Percentiles rank a stretch among this genome's conserved stretches.
Conservation (phyloP, 306 rosid genomes). For the Delonix regia region DNA sequence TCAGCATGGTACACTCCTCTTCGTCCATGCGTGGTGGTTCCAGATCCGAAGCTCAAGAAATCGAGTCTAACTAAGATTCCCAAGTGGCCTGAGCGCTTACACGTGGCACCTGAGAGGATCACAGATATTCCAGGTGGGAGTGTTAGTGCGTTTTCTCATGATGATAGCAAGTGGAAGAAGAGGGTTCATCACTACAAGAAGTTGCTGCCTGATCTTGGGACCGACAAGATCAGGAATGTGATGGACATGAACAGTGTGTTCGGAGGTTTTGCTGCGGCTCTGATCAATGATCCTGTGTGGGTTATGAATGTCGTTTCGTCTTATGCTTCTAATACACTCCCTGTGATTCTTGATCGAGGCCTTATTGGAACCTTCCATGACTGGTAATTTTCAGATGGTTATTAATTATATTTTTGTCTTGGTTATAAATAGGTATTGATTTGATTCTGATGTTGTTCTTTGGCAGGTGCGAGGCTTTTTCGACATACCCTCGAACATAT, state of each 20-base stretch:
- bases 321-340: conserved; percentile 74
- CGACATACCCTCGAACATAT: conserved; percentile 95
- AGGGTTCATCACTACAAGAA: conserved; percentile 82
- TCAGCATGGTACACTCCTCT: conserved; percentile 97
- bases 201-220: conserved; percentile 84
- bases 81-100: conserved; percentile 87
- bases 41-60: conserved; percentile 64
- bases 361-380: conserved; percentile 93
- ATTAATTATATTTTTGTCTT: background rate
- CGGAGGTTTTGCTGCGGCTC: conserved; percentile 90
- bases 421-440: conserved; percentile 28
- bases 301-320: conserved; percentile 98
- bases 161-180: conserved; percentile 80
- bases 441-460: conserved; percentile 26
- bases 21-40: conserved; percentile 80
- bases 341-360: conserved; percentile 89
- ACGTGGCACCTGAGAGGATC: conserved; percentile 71
- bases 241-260: conserved; percentile 95
- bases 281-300: conserved; percentile 86
- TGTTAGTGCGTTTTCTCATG: conserved; percentile 69
- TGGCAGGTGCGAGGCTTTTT: conserved; percentile 96
- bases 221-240: conserved; percentile 79
- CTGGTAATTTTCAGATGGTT: conserved; percentile 56
- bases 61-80: conserved; percentile 56
- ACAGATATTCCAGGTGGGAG: conserved; percentile 59